Percentiles rank a stretch among this genome's conserved stretches.
Evolutionary conservation across 257 asterid genomes (phyloP).

Genomic region (Plectranthus barbatus): DNA sequence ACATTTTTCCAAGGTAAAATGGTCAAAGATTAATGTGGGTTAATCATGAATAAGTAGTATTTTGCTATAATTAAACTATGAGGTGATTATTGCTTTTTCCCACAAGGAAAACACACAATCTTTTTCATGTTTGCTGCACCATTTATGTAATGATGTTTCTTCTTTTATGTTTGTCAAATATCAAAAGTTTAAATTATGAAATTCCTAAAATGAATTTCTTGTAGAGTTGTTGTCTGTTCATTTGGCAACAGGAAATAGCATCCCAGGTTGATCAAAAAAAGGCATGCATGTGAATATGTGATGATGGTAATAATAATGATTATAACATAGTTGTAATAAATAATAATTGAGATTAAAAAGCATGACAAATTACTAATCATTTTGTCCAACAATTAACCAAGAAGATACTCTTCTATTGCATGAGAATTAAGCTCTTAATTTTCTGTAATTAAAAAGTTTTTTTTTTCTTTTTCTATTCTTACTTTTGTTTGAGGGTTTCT

Average conservation of each 20-base stretch:
- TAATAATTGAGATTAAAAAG: slow-evolving; percentile 18
- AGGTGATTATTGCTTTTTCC: slow-evolving; percentile 11
- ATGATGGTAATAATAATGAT: slow-evolving; percentile 32
- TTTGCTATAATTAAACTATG: neutral
- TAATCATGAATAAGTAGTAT: neutral
- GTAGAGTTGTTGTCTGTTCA: slow-evolving; percentile 17
- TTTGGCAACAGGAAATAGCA: slow-evolving; percentile 26
- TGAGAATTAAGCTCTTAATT: slow-evolving; percentile 28
- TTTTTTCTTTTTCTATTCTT: neutral
- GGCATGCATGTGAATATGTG: slow-evolving; percentile 39
- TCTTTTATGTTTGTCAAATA: neutral
- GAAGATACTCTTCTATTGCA: slow-evolving; percentile 22
- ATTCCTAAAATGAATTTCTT: neutral
- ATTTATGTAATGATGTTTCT: slow-evolving; percentile 8
- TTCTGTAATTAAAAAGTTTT: neutral
- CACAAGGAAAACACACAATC: slow-evolving; percentile 8
- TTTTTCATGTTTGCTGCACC: neutral
- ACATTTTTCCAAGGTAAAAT: neutral
- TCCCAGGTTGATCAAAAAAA: slow-evolving; percentile 34
- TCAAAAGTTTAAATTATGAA: too few species aligned
- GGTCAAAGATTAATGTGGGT: slow-evolving; percentile 4
- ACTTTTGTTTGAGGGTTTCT: neutral
- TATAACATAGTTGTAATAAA: slow-evolving; percentile 18
- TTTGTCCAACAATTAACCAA: slow-evolving; percentile 19
- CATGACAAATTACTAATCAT: slow-evolving; percentile 32